A percentile compares a stretch with the other conserved stretches of the same genome.
Conservation (phyloP, 257 asterid species). For the Nicotiana paniculata region DNA sequence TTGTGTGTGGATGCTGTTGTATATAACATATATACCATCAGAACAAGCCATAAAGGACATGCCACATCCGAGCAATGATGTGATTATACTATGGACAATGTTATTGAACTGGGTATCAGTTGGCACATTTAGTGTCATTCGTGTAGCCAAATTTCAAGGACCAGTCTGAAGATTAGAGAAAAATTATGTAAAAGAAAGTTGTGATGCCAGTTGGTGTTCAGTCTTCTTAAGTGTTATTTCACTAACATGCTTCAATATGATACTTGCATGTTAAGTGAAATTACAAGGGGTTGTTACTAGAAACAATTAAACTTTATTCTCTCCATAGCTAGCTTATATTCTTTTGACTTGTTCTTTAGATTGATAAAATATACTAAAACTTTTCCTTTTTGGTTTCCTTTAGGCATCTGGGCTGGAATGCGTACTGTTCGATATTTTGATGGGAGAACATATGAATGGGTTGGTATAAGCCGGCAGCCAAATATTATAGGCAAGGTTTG, state of each 20-base stretch:
- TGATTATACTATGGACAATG: background rate
- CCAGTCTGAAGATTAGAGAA: background rate
- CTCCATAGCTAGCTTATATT: background rate
- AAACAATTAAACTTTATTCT: background rate
- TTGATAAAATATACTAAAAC: background rate
- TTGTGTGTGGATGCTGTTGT: background rate
- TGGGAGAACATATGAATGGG: slow-evolving; percentile 98
- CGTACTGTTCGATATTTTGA: slow-evolving; percentile 86
- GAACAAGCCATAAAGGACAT: background rate
- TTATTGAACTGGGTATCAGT: background rate
- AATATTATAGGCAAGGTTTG: slow-evolving; percentile 85
- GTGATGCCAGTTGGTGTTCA: background rate
- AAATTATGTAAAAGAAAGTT: background rate
- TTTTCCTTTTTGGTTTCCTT: background rate
- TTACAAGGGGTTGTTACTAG: background rate
- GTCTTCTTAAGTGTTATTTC: background rate
- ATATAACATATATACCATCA: background rate
- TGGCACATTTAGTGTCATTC: background rate
- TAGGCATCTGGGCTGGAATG: slow-evolving; percentile 99
- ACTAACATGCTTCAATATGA: background rate
- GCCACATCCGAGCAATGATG: background rate
- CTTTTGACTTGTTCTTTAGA: background rate
- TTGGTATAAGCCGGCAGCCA: slow-evolving; percentile 96
- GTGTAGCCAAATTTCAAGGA: background rate
- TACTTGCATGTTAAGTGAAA: background rate